These are phyloP conservation scores for Diaporthe citrichinensis DNA, from an alignment of 2,329 filamentous ascomycete species.

Conservation along the genomic window DNA sequence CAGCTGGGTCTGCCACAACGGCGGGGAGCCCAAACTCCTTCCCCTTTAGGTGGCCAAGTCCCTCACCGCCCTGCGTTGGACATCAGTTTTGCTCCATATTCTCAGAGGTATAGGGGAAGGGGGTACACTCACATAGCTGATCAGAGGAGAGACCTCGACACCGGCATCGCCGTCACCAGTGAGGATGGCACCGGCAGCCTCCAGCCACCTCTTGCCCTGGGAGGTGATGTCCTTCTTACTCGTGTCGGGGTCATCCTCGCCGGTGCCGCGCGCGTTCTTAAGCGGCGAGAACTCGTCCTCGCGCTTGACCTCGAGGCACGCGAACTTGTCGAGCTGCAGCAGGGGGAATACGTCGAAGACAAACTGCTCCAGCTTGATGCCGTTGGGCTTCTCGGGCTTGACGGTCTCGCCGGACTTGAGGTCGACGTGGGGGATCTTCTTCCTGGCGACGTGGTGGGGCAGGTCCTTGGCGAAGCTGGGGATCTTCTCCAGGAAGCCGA, in stretches of 20 bases:
- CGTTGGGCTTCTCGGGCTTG: conserved; percentile 95
- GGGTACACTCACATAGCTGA: conserved; percentile 87
- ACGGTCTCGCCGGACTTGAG: conserved; percentile 81
- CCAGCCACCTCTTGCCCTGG: conserved; percentile 89
- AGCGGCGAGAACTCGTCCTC: conserved; percentile 98
- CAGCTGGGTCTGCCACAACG: conserved; percentile 59
- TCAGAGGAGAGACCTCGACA: conserved; percentile 90
- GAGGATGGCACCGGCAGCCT: conserved; percentile 83
- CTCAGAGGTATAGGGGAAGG: not conserved
- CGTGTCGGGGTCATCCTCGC: conserved; percentile 94
- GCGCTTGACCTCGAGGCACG: conserved; percentile 93
- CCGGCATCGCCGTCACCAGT: conserved; percentile 76
- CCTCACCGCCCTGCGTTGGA: conserved; percentile 69
- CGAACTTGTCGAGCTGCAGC: conserved; percentile 88
- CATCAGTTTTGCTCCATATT: conserved; percentile 41
- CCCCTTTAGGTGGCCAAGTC: conserved; percentile 69
- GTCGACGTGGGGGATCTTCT: conserved; percentile 96
- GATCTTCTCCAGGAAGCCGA: conserved; percentile 91
- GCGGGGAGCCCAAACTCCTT: conserved; percentile 67
- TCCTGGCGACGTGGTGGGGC: conserved; percentile 95
- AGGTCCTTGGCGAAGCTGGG: conserved; percentile 88
- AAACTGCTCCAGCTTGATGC: conserved; percentile 99
- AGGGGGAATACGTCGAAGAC: conserved; percentile 98
- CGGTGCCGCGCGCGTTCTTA: conserved; percentile 89
- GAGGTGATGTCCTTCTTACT: conserved; percentile 91